Conservation (phyloP, 345 rosid genomes). For the Dipteronia dyeriana region DNA sequence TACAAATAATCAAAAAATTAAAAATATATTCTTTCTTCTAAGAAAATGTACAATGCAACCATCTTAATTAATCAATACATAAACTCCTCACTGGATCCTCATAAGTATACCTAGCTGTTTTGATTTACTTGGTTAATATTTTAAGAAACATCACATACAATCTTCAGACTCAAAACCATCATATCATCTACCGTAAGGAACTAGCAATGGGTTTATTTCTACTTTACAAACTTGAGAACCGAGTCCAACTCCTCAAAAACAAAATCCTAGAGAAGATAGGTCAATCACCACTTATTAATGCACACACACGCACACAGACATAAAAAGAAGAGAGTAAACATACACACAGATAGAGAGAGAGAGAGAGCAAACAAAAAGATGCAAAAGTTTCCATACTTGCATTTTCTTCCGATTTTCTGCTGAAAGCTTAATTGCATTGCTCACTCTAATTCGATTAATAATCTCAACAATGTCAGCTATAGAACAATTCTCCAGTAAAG, state of each 20-base stretch:
- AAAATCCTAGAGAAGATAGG: not conserved
- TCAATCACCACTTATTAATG: not conserved
- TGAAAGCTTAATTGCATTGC: constrained; percentile 70
- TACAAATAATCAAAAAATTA: not conserved
- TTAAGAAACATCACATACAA: not conserved
- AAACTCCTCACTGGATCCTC: not conserved
- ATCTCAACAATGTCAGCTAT: constrained; percentile 50
- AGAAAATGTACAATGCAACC: not conserved
- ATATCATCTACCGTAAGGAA: not conserved
- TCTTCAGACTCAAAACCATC: not conserved
- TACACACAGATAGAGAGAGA: not conserved
- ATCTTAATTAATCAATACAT: not conserved
- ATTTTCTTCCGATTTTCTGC: constrained; percentile 95
- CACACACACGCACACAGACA: not conserved
- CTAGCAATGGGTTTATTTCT: not conserved
- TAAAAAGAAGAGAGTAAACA: not conserved
- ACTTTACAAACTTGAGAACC: not conserved
- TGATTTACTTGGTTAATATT: not conserved
- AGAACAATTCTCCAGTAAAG: constrained; percentile 55
- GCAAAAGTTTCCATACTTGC: constrained; percentile 52
- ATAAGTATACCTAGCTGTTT: not conserved
- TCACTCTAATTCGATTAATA: constrained; percentile 63
- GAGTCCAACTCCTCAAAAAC: not conserved
- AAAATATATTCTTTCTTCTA: not conserved
- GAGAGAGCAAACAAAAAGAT: constrained; percentile 1